These are phyloP conservation scores for Raphanus sativus DNA, from an alignment of 345 rosid genomes.

Conservation along the genomic window DNA sequence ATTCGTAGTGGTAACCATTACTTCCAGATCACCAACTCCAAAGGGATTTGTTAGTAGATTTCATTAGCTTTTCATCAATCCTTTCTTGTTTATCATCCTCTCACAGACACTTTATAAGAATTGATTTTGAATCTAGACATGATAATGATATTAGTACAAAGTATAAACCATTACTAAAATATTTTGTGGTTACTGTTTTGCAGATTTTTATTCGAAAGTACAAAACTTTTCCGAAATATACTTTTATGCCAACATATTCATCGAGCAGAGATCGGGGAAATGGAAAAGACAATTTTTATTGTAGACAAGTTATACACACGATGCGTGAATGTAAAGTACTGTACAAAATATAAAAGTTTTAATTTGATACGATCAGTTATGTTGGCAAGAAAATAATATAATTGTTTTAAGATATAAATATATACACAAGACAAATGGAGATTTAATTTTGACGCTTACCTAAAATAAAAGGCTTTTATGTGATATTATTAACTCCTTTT, in stretches of 20 bases:
- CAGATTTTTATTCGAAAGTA: background rate
- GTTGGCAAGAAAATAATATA: background rate
- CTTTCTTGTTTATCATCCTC: background rate
- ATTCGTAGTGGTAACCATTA: background rate
- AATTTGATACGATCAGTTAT: background rate
- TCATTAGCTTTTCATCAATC: background rate
- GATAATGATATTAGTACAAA: background rate
- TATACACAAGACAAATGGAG: background rate
- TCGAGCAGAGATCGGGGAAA: background rate
- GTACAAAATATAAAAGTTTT: background rate
- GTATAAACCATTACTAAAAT: background rate
- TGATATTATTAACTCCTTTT: background rate
- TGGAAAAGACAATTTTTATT: background rate
- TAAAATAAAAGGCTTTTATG: background rate
- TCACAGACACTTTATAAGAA: background rate
- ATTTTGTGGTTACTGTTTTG: background rate
- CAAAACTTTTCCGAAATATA: background rate
- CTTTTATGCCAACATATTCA: background rate
- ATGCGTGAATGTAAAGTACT: constrained; percentile 1
- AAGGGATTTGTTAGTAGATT: background rate
- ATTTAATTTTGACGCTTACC: constrained; percentile 3
- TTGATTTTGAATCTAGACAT: background rate
- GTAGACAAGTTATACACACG: background rate
- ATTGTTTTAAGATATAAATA: background rate
- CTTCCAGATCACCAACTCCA: background rate